phyloP scores from a whole-genome alignment of 139 green algal genomes.

The Yamagishiella unicocca region DNA sequence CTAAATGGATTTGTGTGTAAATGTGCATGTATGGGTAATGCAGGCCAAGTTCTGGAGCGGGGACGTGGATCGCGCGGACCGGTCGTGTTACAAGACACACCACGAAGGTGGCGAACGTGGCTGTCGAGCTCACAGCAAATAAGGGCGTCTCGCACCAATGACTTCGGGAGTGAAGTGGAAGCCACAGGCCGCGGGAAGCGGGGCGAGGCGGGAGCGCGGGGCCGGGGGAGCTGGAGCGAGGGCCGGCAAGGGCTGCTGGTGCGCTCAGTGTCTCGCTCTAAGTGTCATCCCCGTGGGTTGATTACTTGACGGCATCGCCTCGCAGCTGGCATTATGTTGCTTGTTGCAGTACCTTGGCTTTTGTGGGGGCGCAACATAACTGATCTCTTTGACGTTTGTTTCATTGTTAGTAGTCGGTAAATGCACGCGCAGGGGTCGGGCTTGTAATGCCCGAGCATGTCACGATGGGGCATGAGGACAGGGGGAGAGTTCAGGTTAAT shows the following conservation, averaged over 20 bases:
- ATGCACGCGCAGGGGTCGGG: no score
- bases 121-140: background rate
- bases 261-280: background rate
- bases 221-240: background rate
- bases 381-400: no score
- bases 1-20: no score
- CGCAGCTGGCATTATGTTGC: no score
- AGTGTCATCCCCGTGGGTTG: background rate
- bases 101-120: background rate
- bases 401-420: no score
- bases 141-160: background rate
- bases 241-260: background rate
- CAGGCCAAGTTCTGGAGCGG: slow-evolving; percentile 10
- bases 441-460: no score
- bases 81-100: background rate
- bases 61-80: slow-evolving; percentile 9
- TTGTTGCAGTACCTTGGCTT: no score
- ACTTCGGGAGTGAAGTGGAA: background rate
- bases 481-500: no score
- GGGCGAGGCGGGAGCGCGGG: background rate
- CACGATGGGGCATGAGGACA: no score
- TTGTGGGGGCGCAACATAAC: no score
- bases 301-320: background rate
- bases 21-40: no score
- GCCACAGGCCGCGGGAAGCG: background rate